Base-by-base conservation (phyloP, 495 filamentous ascomycete genomes). In the Penicillium pulvis region DNA sequence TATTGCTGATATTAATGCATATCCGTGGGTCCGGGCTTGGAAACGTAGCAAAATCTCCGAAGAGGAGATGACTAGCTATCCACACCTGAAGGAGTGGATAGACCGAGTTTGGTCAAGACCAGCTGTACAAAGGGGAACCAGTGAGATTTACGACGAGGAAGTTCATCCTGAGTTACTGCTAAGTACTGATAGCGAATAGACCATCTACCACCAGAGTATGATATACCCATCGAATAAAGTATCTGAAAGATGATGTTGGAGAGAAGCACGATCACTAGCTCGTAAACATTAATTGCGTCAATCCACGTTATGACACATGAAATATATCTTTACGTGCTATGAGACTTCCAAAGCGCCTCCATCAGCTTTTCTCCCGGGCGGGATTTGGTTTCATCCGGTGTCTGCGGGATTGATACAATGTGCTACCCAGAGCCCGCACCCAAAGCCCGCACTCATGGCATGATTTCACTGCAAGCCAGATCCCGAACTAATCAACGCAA, bases 21-120 rank as follows among this genome's bases (percentile, higher is more conserved):
- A 45, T 45, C 42, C 42, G 4, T 45, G 42, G 42, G 4, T 20
- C 4, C n/a, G 42, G 1, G 42, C 10, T 2, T 12, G 33, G 33
- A 36, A 35, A 36, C 10, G 33, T 2, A 36, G 33, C 12, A 36
- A 11, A 3, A 36, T 36, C 10, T 36, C 33, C 9, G 33, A 12
- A 11, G 33, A 36, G 33, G 9, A 36, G 33, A 45, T 45, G 42
- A n/a, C 1, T 1, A 10, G 17, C 4, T 45, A 45, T 20, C 2
- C 42, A 19, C 42, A 47, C 44, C 24, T 47, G 44, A 47, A 26
- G 19, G 44, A 47, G 26, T 47, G 44, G 44, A 47, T 47, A 47
- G 44, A 47, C 11, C 44, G 44, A 19, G 20, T 47, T 47, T 20
- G 17, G 44, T 47, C 44, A 8, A 5, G 44, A 47, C 44, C 19